Conservation (phyloP, 257 asterid species). For the Gentiana straminea region DNA sequence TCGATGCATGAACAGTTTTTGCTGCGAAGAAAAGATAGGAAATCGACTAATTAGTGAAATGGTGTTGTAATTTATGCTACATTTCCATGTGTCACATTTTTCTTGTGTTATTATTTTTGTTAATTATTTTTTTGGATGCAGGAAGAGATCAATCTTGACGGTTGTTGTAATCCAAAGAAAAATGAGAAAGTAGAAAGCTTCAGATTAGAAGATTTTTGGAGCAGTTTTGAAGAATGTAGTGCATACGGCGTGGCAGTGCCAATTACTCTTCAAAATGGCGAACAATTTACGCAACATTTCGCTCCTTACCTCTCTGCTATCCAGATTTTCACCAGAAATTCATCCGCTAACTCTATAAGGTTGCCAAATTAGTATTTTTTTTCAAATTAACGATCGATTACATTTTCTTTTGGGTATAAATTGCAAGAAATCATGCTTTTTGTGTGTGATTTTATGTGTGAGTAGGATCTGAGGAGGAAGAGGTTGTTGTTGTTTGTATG, state of each 20-base stretch:
- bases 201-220: conserved; percentile 18
- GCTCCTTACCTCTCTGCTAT: conserved; percentile 20
- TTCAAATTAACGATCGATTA: too few species aligned
- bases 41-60: not conserved
- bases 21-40: too few species aligned
- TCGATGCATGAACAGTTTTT: too few species aligned
- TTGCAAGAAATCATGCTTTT: too few species aligned
- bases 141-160: conserved; percentile 1
- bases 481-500: too few species aligned
- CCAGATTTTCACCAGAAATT: conserved; percentile 14
- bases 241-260: conserved; percentile 21
- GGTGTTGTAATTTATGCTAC: not conserved
- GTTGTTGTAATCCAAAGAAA: not conserved
- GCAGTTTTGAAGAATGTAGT: conserved; percentile 25
- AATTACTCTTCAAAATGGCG: conserved; percentile 4
- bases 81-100: too few species aligned
- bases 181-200: conserved; percentile 7
- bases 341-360: not conserved
- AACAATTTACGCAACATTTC: conserved; percentile 13
- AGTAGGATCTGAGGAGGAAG: too few species aligned
- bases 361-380: not conserved
- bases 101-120: not conserved
- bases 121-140: not conserved
- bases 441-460: too few species aligned
- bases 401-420: too few species aligned